phyloP scores from a whole-genome alignment of 2,329 filamentous ascomycete genomes.

The Colletotrichum sp. region DNA sequence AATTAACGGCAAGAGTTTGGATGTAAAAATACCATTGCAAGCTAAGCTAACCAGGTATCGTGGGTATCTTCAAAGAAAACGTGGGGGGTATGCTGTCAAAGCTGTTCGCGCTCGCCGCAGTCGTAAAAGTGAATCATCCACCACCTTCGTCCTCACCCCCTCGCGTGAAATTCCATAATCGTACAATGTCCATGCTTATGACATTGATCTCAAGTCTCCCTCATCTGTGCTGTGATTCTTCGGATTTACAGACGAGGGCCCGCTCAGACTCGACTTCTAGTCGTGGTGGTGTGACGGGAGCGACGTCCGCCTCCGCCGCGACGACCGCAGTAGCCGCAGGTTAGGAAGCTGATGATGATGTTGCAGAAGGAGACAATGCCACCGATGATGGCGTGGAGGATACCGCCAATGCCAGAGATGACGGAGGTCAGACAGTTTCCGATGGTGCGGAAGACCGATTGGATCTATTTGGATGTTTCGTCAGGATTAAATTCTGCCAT shows the following conservation, averaged over 20 bases:
- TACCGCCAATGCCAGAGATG: conserved; percentile 68
- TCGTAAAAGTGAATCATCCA: neutral
- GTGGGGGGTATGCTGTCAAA: neutral
- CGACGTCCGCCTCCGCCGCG: conserved; percentile 30
- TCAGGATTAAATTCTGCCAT: conserved; percentile 1
- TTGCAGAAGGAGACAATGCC: conserved; percentile 69
- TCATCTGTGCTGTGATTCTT: neutral
- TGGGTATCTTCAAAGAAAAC: conserved; percentile 15
- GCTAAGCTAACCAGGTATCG: conserved; percentile 11
- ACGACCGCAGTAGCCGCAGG: conserved; percentile 52
- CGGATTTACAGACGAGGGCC: neutral
- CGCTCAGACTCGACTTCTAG: conserved; percentile 33
- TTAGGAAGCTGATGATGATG: conserved; percentile 71
- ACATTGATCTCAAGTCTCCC: neutral
- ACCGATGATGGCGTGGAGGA: conserved; percentile 70
- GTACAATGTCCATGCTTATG: neutral
- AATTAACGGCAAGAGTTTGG: neutral
- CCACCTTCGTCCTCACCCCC: neutral
- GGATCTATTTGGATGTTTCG: conserved; percentile 47
- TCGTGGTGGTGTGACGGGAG: conserved; percentile 31
- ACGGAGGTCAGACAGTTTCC: conserved; percentile 71
- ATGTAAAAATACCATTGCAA: conserved; percentile 9
- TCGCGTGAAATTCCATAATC: neutral
- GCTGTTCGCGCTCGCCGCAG: neutral
- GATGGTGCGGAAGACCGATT: conserved; percentile 66